Conservation (phyloP, 2,329 filamentous ascomycete species). For the Colletotrichum salicis region DNA sequence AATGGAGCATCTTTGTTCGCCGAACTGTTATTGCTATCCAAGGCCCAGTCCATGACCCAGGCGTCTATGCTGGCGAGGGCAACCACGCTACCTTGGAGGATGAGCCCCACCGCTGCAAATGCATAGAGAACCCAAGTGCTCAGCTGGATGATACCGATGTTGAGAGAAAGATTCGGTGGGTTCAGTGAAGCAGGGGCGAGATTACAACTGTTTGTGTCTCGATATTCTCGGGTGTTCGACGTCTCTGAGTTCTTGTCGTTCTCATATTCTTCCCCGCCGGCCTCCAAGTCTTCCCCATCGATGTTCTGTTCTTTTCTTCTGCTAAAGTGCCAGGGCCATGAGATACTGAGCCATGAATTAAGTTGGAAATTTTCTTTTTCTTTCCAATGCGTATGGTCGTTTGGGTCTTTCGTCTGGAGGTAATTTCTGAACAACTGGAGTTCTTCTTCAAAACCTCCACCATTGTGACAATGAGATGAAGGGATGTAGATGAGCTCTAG, state of each 20-base stretch:
- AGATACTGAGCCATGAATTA: no score
- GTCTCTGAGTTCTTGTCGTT: not conserved
- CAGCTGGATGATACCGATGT: not conserved
- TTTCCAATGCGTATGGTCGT: no score
- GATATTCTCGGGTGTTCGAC: not conserved
- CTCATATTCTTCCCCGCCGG: not conserved
- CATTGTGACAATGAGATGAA: not conserved
- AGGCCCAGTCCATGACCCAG: no score
- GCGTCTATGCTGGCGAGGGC: not conserved
- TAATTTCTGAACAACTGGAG: not conserved
- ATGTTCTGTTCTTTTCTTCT: no score
- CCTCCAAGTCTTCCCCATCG: no score
- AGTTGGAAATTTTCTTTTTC: no score
- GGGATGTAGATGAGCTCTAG: conserved; percentile 44
- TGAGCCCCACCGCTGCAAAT: not conserved
- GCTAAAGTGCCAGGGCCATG: no score
- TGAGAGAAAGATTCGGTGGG: not conserved
- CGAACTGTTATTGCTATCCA: no score
- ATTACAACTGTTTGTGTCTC: no score
- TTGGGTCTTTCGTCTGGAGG: no score
- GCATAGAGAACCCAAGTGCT: not conserved
- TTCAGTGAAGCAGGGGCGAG: no score
- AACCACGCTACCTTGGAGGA: not conserved
- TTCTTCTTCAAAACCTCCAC: not conserved
- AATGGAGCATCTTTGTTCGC: no score